Evolutionary conservation across 75 land plant species (phyloP).

Genomic region (Pinus albicaulis): DNA sequence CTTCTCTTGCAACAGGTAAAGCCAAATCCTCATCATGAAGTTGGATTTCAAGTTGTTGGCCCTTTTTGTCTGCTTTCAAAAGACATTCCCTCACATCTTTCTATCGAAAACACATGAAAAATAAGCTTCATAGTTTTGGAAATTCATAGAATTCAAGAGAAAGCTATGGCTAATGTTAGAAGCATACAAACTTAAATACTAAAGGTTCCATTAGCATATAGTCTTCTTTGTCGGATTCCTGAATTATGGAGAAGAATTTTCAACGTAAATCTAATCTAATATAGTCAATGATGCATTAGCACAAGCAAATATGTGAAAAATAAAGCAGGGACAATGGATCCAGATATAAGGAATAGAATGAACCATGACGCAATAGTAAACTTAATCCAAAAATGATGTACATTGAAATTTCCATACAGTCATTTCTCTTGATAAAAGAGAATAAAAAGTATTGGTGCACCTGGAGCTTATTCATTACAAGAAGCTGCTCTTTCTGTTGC

Average conservation of each 20-base stretch:
- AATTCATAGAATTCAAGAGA: background rate
- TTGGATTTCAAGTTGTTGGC: slow-evolving; percentile 65
- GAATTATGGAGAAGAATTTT: slow-evolving; percentile 1
- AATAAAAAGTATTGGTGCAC: slow-evolving; percentile 20
- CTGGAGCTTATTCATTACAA: slow-evolving; percentile 79
- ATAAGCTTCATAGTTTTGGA: background rate
- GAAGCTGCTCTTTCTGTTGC: slow-evolving; percentile 72
- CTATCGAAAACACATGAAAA: slow-evolving; percentile 25
- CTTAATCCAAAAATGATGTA: slow-evolving; percentile 1
- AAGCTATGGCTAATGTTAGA: background rate
- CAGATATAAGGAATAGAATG: background rate
- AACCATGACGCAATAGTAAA: background rate
- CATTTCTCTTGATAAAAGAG: background rate
- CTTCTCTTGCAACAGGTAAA: slow-evolving; percentile 42
- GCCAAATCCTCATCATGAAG: slow-evolving; percentile 52
- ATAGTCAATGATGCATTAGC: background rate
- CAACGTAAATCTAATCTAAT: background rate
- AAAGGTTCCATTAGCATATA: slow-evolving; percentile 65
- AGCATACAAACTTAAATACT: slow-evolving; percentile 71
- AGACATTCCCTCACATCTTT: slow-evolving; percentile 74
- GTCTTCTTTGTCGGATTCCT: slow-evolving; percentile 84
- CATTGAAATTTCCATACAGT: background rate
- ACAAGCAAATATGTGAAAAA: background rate
- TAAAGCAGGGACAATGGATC: background rate
- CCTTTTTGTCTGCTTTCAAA: slow-evolving; percentile 70